Percentiles rank a stretch among this genome's conserved stretches.
Evolutionary conservation across 306 rosid species (phyloP).

Genomic region (Biancaea sappan): DNA sequence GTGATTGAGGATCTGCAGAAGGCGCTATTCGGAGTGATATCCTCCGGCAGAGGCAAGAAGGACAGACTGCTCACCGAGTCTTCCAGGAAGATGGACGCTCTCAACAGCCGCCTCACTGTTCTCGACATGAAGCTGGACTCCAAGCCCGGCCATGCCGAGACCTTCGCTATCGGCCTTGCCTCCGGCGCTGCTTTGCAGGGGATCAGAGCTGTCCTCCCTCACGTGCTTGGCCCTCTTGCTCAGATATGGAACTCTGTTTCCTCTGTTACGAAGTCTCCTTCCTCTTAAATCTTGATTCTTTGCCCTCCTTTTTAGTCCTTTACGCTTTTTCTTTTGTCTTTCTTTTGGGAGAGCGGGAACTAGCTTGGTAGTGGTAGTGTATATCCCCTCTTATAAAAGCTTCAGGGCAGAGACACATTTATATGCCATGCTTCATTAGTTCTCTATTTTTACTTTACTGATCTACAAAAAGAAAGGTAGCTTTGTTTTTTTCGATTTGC

Average conservation of each 20-base stretch:
- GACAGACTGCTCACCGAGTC: slow-evolving; percentile 58
- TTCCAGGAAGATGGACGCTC: slow-evolving; percentile 62
- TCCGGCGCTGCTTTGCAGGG: slow-evolving; percentile 74
- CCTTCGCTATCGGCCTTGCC: slow-evolving; percentile 72
- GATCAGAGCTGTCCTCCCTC: slow-evolving; percentile 56
- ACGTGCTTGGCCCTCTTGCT: slow-evolving; percentile 50
- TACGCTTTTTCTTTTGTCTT: background rate
- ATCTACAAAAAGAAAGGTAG: background rate
- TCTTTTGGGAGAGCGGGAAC: too few relatives aligned
- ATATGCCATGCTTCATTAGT: background rate
- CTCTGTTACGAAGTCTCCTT: slow-evolving; percentile 39
- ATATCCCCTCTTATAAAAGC: too few relatives aligned
- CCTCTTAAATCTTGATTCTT: slow-evolving; percentile 31
- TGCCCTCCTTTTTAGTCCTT: too few relatives aligned
- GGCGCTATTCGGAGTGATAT: slow-evolving; percentile 64
- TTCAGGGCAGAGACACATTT: too few relatives aligned
- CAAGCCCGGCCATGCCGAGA: slow-evolving; percentile 71
- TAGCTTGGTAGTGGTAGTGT: too few relatives aligned
- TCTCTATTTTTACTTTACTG: background rate
- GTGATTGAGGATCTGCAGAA: slow-evolving; percentile 88
- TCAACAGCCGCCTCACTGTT: slow-evolving; percentile 53
- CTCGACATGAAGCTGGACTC: slow-evolving; percentile 81
- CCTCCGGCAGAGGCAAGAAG: slow-evolving; percentile 70
- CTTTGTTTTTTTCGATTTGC: background rate
- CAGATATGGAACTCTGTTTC: slow-evolving; percentile 71